These are phyloP conservation scores for Colletotrichum neosansevieriae DNA, from an alignment of 2,329 filamentous ascomycete genomes.

Conservation along the genomic window DNA sequence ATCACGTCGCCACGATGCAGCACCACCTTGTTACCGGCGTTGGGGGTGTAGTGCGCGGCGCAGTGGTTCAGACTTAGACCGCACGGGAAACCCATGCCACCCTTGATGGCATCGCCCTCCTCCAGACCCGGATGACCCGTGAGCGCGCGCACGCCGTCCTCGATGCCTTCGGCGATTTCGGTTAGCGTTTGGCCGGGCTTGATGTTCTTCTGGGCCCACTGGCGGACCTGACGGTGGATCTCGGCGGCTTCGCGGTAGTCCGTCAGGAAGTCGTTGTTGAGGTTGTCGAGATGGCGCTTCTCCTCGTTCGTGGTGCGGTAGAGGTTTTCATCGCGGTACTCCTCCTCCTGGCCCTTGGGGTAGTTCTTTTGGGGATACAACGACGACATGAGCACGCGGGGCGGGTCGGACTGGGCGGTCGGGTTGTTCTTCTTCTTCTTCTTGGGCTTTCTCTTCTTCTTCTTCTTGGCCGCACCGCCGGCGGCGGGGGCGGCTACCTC, in stretches of 20 bases:
- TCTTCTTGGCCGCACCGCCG: constrained; percentile 71
- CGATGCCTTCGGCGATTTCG: constrained; percentile 87
- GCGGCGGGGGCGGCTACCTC: constrained; percentile 49
- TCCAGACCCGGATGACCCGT: constrained; percentile 82
- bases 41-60: constrained; percentile 89
- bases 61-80: constrained; percentile 88
- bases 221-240: constrained; percentile 86
- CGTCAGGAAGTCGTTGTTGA: constrained; percentile 72
- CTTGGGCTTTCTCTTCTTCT: constrained; percentile 83
- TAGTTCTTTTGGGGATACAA: constrained; percentile 80
- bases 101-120: constrained; percentile 82
- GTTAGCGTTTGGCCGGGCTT: constrained; percentile 85
- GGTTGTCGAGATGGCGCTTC: constrained; percentile 82
- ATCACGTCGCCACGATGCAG: constrained; percentile 81
- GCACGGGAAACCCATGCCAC: constrained; percentile 88
- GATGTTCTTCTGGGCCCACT: constrained; percentile 84
- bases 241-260: constrained; percentile 89
- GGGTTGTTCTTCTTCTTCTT: constrained; percentile 72
- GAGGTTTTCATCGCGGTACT: constrained; percentile 82
- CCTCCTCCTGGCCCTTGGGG: constrained; percentile 81
- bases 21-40: constrained; percentile 84
- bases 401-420: constrained; percentile 81
- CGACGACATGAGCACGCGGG: constrained; percentile 78
- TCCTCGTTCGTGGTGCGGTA: constrained; percentile 87
- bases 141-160: constrained; percentile 82